Evolutionary conservation across 768 basidiomycete species (phyloP), one percentile per base, ranked within the genome.

Genomic region (Suillus cothurnatus): DNA sequence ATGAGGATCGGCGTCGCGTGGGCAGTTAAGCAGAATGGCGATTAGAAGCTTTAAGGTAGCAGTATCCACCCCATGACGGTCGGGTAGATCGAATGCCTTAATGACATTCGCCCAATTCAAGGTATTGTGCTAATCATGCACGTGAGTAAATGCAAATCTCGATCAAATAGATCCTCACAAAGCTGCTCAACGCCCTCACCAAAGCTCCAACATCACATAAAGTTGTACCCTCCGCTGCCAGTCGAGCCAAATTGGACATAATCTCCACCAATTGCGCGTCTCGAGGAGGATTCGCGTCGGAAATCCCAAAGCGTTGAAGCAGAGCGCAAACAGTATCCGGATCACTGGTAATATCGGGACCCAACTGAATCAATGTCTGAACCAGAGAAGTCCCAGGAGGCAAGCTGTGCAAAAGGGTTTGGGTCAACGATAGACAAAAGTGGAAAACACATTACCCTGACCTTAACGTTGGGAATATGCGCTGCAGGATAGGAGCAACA

Each of bases 21-120:
- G 90, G 21, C 90, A 88, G 69, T 93, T 91, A 63, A 92, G 82
- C 26, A 98, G 87, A 62, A 98, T 88, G 66, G 93, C 90, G 60
- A 97, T 93, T 70, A 98, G 79, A 59, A 97, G 84, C 71, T 96
- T 95, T 69, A 98, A 78, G 0, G 93, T 94, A 38, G 92, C 89
- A 3, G 93, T 95, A 74, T 97, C 94, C 17, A 95, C 92, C 7
- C 92, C 91, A 66, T 89, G 87, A 55, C 94, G 87, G 74, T 93
- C 89, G 7, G 90, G 83, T 77, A 88, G 84, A 81, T 99, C 97
- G 72, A 97, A 97, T 4, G 91, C 86, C 68, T 88, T 87, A 73
- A 98, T 89, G 67, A 94, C 87, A 64, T 81, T 86, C 38, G 93
- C 83, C 93, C 94, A 97, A 71, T 92, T 86, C 62, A 96, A 76